A percentile compares a stretch with the other conserved stretches of the same genome.
phyloP scores from a whole-genome alignment of 2,329 filamentous ascomycete genomes.

The Rosellinia necatrix region DNA sequence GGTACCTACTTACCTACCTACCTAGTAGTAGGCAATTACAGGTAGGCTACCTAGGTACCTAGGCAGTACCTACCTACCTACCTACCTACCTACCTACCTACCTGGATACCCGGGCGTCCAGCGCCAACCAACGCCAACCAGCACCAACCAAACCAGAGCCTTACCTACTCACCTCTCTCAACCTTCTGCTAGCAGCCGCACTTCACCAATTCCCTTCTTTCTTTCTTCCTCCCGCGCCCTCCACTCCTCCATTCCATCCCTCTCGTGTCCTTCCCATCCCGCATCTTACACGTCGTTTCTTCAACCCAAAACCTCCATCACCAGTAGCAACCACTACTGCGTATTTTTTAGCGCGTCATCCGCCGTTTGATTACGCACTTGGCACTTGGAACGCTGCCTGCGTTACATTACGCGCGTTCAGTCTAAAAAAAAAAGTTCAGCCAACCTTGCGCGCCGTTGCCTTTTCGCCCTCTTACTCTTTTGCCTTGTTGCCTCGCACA shows the following conservation, averaged over 20 bases:
- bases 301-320: background rate
- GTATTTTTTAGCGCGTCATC: too few species aligned
- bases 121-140: conserved; percentile 15
- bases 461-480: too few species aligned
- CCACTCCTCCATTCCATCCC: background rate
- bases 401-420: conserved; percentile 5
- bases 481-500: conserved; percentile 15
- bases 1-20: background rate
- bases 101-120: too few species aligned
- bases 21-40: too few species aligned
- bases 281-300: background rate
- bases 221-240: background rate
- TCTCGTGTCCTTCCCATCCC: background rate
- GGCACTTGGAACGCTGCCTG: conserved; percentile 3
- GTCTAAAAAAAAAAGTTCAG: conserved; percentile 9
- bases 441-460: conserved; percentile 14
- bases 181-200: background rate
- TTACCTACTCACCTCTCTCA: conserved; percentile 7
- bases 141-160: conserved; percentile 5
- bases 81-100: conserved; percentile 8
- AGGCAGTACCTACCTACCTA: conserved; percentile 8
- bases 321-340: too few species aligned
- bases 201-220: background rate
- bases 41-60: background rate
- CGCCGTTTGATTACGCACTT: conserved; percentile 11